Conservation (phyloP, 129 eudicot genomes). For the Solidago caesia region DNA sequence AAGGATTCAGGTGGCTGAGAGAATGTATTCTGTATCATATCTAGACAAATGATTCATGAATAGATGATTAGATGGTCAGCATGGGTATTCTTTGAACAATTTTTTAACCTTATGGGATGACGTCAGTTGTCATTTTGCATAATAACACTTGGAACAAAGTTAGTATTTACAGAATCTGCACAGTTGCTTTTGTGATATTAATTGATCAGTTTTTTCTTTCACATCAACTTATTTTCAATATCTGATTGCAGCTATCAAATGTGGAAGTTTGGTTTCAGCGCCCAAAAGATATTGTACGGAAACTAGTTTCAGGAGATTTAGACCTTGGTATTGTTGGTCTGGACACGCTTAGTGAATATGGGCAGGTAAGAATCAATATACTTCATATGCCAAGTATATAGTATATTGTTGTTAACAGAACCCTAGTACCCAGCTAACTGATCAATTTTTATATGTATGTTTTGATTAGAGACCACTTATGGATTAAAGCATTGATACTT, state of each 20-base stretch:
- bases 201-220: slow-evolving; percentile 11
- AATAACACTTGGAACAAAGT: neutral
- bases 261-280: slow-evolving; percentile 96
- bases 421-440: too few relatives aligned
- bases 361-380: slow-evolving; percentile 56
- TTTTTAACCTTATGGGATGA: slow-evolving; percentile 3
- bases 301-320: slow-evolving; percentile 88
- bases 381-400: neutral
- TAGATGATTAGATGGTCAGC: neutral
- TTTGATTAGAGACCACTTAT: too few relatives aligned
- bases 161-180: slow-evolving; percentile 10
- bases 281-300: slow-evolving; percentile 81
- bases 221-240: slow-evolving; percentile 2
- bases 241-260: slow-evolving; percentile 66
- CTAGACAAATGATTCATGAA: neutral
- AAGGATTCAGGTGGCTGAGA: slow-evolving; percentile 6
- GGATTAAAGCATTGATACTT: too few relatives aligned
- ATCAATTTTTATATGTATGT: too few relatives aligned
- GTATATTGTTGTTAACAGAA: slow-evolving; percentile 1
- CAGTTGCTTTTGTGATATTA: slow-evolving; percentile 12
- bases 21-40: slow-evolving; percentile 1
- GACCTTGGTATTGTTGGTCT: slow-evolving; percentile 97
- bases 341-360: slow-evolving; percentile 75
- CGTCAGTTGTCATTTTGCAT: neutral
- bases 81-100: neutral